A percentile compares a stretch with the other conserved stretches of the same genome.
These are phyloP conservation scores for Lepidium campestre DNA, from an alignment of 441 rosid genomes.

Conservation along the genomic window DNA sequence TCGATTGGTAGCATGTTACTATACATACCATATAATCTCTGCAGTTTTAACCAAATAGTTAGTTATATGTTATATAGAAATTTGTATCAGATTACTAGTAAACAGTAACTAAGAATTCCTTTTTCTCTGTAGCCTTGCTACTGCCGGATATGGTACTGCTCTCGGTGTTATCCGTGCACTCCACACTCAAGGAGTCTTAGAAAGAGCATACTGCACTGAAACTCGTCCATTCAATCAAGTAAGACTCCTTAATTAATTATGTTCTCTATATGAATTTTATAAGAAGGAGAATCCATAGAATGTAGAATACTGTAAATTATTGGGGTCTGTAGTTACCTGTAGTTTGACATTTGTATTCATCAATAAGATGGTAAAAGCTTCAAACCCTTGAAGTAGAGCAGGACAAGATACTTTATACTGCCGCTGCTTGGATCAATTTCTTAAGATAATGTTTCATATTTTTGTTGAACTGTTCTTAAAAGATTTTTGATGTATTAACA, in stretches of 20 bases:
- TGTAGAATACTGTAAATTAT: neutral
- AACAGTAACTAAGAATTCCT: neutral
- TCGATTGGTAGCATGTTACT: neutral
- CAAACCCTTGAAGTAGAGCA: neutral
- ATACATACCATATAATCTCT: neutral
- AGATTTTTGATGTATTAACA: neutral
- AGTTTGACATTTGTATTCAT: neutral
- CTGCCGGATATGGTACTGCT: conserved; percentile 98
- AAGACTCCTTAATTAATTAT: neutral
- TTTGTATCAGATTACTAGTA: neutral
- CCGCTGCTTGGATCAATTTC: neutral
- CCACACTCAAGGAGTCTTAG: conserved; percentile 56
- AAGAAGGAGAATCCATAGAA: neutral
- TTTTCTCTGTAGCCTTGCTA: conserved; percentile 65
- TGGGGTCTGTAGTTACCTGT: neutral
- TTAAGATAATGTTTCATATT: neutral
- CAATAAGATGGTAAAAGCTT: neutral
- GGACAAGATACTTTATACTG: neutral
- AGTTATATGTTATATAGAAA: neutral
- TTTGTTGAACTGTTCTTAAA: neutral
- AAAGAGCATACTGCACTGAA: conserved; percentile 89
- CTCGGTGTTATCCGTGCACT: conserved; percentile 86
- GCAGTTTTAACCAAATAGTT: neutral
- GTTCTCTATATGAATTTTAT: neutral
- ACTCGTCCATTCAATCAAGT: conserved; percentile 97